A percentile compares a stretch with the other conserved stretches of the same genome.
Evolutionary conservation across 139 green algal genomes (phyloP).

Genomic region (Astrephomene gubernaculifera): DNA sequence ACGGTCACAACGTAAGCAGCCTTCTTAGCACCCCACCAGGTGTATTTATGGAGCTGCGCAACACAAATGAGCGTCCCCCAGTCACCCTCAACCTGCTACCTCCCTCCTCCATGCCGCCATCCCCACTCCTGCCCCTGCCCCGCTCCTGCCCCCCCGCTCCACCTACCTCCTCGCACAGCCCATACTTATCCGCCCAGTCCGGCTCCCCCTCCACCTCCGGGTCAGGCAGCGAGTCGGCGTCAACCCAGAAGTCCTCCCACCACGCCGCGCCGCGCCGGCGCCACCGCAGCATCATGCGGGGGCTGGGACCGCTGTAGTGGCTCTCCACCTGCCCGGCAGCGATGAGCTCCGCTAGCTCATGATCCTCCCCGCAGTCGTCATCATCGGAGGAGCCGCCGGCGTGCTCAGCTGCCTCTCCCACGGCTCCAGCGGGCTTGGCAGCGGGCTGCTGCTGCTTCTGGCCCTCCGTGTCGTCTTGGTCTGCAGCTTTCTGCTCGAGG

Average conservation of each 20-base stretch:
- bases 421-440: neutral
- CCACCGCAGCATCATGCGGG: conserved; percentile 22
- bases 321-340: conserved; percentile 18
- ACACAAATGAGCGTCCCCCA: too few relatives aligned
- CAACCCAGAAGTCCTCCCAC: conserved; percentile 44
- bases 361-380: conserved; percentile 23
- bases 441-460: neutral
- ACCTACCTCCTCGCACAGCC: conserved; percentile 15
- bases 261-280: conserved; percentile 20
- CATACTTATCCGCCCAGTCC: conserved; percentile 31
- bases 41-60: too few relatives aligned
- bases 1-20: too few relatives aligned
- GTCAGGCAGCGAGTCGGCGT: conserved; percentile 26
- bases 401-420: neutral
- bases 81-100: too few relatives aligned
- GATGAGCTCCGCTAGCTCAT: conserved; percentile 10
- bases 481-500: too few relatives aligned
- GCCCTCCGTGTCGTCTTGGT: too few relatives aligned
- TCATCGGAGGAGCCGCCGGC: neutral
- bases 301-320: conserved; percentile 13
- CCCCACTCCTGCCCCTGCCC: too few relatives aligned
- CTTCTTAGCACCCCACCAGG: too few relatives aligned
- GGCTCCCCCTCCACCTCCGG: conserved; percentile 5
- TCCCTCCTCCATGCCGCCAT: too few relatives aligned
- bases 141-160: neutral